Percentiles rank a stretch among this genome's conserved stretches.
Evolutionary conservation across 306 rosid genomes (phyloP).

Genomic region (Gastrolobium bilobum): DNA sequence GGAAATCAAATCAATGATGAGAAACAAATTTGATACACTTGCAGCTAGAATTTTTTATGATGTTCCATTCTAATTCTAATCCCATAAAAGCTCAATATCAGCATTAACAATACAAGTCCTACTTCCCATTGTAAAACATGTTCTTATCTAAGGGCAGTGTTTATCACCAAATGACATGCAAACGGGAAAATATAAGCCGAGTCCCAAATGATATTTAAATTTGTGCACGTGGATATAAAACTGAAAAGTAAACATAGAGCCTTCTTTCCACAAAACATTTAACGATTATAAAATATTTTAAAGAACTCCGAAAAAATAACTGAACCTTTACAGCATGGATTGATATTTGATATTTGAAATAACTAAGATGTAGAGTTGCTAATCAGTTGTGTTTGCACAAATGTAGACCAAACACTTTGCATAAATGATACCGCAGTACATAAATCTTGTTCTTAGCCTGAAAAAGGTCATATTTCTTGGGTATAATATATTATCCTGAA

Average conservation of each 20-base stretch:
- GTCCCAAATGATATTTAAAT: conserved; percentile 31
- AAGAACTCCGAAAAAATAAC: background rate
- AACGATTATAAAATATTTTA: background rate
- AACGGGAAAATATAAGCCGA: conserved; percentile 33
- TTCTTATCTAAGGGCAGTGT: conserved; percentile 5
- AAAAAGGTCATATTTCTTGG: conserved; percentile 25
- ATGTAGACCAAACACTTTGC: conserved; percentile 20
- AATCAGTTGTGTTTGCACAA: conserved; percentile 25
- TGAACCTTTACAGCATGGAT: background rate
- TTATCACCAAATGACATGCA: conserved; percentile 37
- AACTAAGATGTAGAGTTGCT: conserved; percentile 16
- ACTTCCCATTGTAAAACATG: conserved; percentile 25
- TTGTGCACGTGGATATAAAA: background rate
- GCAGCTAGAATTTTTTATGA: conserved; percentile 35
- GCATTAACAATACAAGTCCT: conserved; percentile 29
- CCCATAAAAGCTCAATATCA: conserved; percentile 25
- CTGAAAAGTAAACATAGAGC: conserved; percentile 23
- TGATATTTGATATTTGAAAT: background rate
- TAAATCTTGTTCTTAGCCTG: conserved; percentile 14
- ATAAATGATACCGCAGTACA: background rate
- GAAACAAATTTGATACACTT: conserved; percentile 21
- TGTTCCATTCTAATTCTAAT: conserved; percentile 9
- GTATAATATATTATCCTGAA: conserved; percentile 19
- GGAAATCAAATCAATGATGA: conserved; percentile 35
- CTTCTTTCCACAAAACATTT: conserved; percentile 29